Evolutionary conservation across 495 filamentous ascomycete genomes (phyloP), one percentile per base, ranked within the genome.

Genomic region (Neurospora sublineolata): DNA sequence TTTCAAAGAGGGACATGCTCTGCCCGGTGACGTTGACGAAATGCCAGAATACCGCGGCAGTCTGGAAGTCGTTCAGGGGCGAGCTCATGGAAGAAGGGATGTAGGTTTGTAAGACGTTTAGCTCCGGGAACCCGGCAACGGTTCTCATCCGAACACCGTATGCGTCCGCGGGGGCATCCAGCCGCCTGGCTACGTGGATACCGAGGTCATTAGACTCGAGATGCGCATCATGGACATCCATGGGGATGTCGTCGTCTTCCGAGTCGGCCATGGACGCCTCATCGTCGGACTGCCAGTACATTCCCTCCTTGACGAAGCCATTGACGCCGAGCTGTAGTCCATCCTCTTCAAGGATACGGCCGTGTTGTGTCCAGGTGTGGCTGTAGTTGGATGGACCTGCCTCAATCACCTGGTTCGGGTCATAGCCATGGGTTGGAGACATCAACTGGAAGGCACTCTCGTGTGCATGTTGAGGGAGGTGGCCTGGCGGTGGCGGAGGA

Each of bases 11-110:
- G 3, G 94, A 97, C 73, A 98, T 85, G 74, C 87, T 91, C 2
- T 94, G 93, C 0, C 91, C 95, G 3, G 94, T 97, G 9, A 94
- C 90, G 75, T 93, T 90, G 36, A 97, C 88, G 79, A 97, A 99
- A 82, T 98, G 93, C 77, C 90, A 90, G 78, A 98, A 99, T 18
- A 97, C 88, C 39, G 91, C 87, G 11, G 93, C 93, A 1, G 93
- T 96, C 71, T 90, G 89, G 3, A 88, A 86, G 76, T 98, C 94
- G 75, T 89, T 92, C 33, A 97, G 81, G 6, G 94, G 95, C 40
- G 92, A 94, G 4, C 90, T 93, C 23, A 87, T 83, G 33, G 89
- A 86, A 4, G 91, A 89, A 5, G 93, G 91, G 18, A 84, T 85
- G 74, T 99, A 98, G 1, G 87, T 87, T 12, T 91, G 88, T 11